These are phyloP conservation scores for Oryza longistaminata DNA, from an alignment of 176 grass and related monocot genomes.

Conservation along the genomic window DNA sequence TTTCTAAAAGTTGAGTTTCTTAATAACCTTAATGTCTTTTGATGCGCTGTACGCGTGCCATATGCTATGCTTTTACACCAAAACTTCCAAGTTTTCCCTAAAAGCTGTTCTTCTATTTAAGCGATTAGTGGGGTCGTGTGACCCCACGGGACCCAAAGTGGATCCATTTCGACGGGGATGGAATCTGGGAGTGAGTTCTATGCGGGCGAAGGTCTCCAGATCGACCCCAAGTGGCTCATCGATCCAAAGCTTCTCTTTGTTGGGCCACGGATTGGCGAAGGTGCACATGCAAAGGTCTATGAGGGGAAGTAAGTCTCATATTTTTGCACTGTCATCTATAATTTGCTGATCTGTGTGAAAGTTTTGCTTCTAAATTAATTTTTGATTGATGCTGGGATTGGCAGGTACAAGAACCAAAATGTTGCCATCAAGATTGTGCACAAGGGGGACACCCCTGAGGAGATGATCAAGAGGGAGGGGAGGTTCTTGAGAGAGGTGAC, in stretches of 20 bases:
- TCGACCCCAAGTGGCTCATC: slow-evolving; percentile 91
- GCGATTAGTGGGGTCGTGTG: slow-evolving; percentile 41
- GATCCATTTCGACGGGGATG: slow-evolving; percentile 43
- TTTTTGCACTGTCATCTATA: slow-evolving; percentile 13
- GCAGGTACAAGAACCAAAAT: slow-evolving; percentile 95
- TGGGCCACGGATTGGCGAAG: slow-evolving; percentile 84
- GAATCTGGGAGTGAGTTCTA: slow-evolving; percentile 68
- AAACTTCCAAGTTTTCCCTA: slow-evolving; percentile 26
- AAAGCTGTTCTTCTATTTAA: slow-evolving; percentile 33
- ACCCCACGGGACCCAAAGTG: slow-evolving; percentile 22
- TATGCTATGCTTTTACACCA: slow-evolving; percentile 32
- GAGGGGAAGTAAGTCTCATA: slow-evolving; percentile 84
- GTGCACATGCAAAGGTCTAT: slow-evolving; percentile 88
- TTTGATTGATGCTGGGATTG: slow-evolving; percentile 32
- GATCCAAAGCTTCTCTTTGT: slow-evolving; percentile 93
- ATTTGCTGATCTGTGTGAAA: slow-evolving; percentile 25
- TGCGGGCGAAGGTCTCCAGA: slow-evolving; percentile 46
- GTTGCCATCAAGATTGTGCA: slow-evolving; percentile 95
- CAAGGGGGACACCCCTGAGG: slow-evolving; percentile 84
- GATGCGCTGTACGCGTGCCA: neutral
- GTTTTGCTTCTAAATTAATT: slow-evolving; percentile 38
- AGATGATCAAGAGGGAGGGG: slow-evolving; percentile 64
- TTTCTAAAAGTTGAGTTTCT: slow-evolving; percentile 19
- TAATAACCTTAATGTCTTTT: neutral
- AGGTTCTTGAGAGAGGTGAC: slow-evolving; percentile 96